phyloP scores from a whole-genome alignment of 2,329 filamentous ascomycete species.

The Colletotrichum acutatum region DNA sequence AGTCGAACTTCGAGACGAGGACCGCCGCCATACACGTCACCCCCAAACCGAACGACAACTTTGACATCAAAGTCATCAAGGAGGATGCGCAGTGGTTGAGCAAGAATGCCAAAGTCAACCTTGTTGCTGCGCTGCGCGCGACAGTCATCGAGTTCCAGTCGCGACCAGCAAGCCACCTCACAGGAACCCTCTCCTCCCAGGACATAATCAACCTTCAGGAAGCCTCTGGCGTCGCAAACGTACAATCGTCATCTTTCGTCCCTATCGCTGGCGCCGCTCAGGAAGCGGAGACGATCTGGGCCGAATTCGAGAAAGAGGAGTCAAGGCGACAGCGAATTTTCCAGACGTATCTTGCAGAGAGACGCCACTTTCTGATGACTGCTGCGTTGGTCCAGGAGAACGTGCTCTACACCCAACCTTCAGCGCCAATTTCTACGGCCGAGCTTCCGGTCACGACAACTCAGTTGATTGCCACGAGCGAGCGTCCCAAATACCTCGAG shows the following conservation, averaged over 20 bases:
- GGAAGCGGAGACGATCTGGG: constrained; percentile 66
- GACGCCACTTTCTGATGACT: constrained; percentile 74
- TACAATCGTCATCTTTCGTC: constrained; percentile 67
- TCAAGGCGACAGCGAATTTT: constrained; percentile 76
- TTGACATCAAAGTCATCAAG: constrained; percentile 83
- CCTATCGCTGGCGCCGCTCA: constrained; percentile 60
- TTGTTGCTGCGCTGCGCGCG: constrained; percentile 83
- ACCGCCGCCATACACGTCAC: constrained; percentile 89
- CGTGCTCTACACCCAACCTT: constrained; percentile 53
- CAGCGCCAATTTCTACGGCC: constrained; percentile 22
- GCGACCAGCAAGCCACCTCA: constrained; percentile 77
- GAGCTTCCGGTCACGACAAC: constrained; percentile 11
- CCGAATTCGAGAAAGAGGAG: constrained; percentile 71
- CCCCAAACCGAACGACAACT: constrained; percentile 72
- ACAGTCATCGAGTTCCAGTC: constrained; percentile 87
- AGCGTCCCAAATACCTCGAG: constrained; percentile 50
- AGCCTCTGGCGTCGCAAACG: constrained; percentile 73
- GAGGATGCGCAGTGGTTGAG: constrained; percentile 89
- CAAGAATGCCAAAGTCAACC: constrained; percentile 79
- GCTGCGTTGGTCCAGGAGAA: constrained; percentile 66
- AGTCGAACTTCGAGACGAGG: constrained; percentile 81
- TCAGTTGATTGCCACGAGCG: constrained; percentile 1
- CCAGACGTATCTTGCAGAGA: constrained; percentile 77
- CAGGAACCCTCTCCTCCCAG: constrained; percentile 78
- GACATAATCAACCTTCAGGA: constrained; percentile 81